A percentile compares a stretch with the other conserved stretches of the same genome.
These are phyloP conservation scores for Salix udensis DNA, from an alignment of 345 rosid species.

Conservation along the genomic window DNA sequence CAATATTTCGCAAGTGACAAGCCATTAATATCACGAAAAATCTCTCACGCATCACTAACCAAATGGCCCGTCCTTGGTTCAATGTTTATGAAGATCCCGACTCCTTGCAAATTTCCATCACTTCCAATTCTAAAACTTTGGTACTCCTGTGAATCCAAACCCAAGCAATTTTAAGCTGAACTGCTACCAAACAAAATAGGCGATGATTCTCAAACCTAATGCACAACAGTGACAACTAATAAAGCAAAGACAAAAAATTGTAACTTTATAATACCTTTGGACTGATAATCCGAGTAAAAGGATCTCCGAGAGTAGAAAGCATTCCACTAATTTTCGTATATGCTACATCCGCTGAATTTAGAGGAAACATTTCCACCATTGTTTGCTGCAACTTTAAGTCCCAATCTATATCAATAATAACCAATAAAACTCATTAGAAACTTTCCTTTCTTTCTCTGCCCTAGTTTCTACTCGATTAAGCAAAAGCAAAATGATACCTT, in stretches of 20 bases:
- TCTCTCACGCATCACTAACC: constrained; percentile 45
- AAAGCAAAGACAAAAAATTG: neutral
- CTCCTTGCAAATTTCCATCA: constrained; percentile 88
- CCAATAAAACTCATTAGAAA: neutral
- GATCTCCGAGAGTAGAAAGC: constrained; percentile 95
- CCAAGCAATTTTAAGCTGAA: neutral
- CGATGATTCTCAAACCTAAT: neutral
- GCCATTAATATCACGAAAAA: neutral
- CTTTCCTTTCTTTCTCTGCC: neutral
- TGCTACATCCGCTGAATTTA: constrained; percentile 78
- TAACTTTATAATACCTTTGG: constrained; percentile 53
- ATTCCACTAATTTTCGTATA: constrained; percentile 65
- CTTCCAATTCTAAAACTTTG: constrained; percentile 86
- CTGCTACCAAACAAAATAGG: neutral
- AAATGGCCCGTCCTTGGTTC: constrained; percentile 81
- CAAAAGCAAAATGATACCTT: constrained; percentile 40
- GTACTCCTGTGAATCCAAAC: constrained; percentile 56
- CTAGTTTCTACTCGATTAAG: neutral
- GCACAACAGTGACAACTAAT: neutral
- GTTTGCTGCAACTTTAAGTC: constrained; percentile 83
- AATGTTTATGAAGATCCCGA: constrained; percentile 65
- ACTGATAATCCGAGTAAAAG: constrained; percentile 80
- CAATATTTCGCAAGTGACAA: neutral
- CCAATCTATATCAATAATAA: constrained; percentile 55
- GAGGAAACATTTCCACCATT: constrained; percentile 82